Evolutionary conservation across 2,329 filamentous ascomycete genomes (phyloP), one percentile per base, ranked within the genome.

Genomic region (Nigrospora sphaerica): DNA sequence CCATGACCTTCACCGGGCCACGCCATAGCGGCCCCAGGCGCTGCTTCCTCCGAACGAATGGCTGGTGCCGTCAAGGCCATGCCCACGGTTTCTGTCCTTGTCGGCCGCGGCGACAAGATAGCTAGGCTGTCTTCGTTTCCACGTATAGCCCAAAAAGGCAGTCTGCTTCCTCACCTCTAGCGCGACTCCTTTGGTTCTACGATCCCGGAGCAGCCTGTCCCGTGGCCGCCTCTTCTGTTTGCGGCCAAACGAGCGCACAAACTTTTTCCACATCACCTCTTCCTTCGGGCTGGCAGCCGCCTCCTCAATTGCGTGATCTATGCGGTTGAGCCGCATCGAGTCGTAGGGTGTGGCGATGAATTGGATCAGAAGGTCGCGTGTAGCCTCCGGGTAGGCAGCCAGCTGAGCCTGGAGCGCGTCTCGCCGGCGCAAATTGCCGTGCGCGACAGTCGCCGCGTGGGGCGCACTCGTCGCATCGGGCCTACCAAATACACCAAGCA

Each of bases 61-160:
- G 10, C 23, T 28, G 23, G 6, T 28, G 23, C 7, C 23, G 7
- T 28, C 4, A 28, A 28, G 23, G 12, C 34, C 3, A 2, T 2
- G 4, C 34, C 34, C 34, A n/a, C 16, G 6, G 12, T 11, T 11
- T 36, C 34, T 17, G 13, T 36, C 34, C 14, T 36, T n/a, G 34
- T 17, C 16, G 32, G 32, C 23, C 32, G 17, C 3, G 40, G 17
- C 17, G 13, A 23, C 34, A 14, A 14, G 16, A 34, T 12, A 12
- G 9, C 17, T 14, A 32, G 12, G 12, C 12, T 32, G 31, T 32
- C 43, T 28, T 40, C 82, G 72, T 12, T 82, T 78, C 73, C 93
- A 97, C 2, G 86, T 88, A 62, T 98, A 98, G 1, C 92, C 92
- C 50, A 95, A 67, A 64, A 97, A 97, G 0, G 89, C 90, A 23